phyloP scores from a whole-genome alignment of 116 monocot genomes.

The Thalassia testudinum region DNA sequence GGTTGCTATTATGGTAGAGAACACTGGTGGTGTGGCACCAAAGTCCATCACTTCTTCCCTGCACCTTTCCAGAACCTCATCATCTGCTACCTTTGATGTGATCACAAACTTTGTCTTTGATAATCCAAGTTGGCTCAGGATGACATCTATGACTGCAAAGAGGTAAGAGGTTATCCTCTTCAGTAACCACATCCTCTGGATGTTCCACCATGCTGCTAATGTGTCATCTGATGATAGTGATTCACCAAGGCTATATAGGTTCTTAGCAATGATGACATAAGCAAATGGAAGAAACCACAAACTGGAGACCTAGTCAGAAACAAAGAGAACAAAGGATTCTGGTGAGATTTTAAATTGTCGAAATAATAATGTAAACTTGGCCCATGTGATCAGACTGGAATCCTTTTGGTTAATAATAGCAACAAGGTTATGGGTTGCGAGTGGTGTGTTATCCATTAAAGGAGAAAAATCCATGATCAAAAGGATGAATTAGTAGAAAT shows the following conservation, averaged over 20 bases:
- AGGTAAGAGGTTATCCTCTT: constrained; percentile 33
- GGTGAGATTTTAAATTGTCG: too few relatives aligned
- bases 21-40: constrained; percentile 20
- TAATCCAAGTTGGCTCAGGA: constrained; percentile 14
- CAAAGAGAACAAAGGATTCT: too few relatives aligned
- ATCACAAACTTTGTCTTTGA: constrained; percentile 19
- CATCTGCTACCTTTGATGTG: constrained; percentile 28
- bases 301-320: constrained; percentile 9
- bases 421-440: too few relatives aligned
- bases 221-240: constrained; percentile 14
- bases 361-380: too few relatives aligned
- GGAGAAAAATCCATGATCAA: too few relatives aligned
- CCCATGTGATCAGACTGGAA: too few relatives aligned
- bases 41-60: constrained; percentile 45
- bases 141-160: constrained; percentile 19
- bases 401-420: too few relatives aligned
- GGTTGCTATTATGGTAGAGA: constrained; percentile 11
- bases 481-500: too few relatives aligned
- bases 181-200: constrained; percentile 38
- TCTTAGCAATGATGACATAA: constrained; percentile 8
- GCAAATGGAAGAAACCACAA: constrained; percentile 24
- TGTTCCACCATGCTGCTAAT: constrained; percentile 43
- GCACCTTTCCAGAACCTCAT: constrained; percentile 28
- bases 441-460: too few relatives aligned
- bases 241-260: constrained; percentile 13